phyloP scores from a whole-genome alignment of 2,329 filamentous ascomycete genomes.

The Chaetomium sp. region DNA sequence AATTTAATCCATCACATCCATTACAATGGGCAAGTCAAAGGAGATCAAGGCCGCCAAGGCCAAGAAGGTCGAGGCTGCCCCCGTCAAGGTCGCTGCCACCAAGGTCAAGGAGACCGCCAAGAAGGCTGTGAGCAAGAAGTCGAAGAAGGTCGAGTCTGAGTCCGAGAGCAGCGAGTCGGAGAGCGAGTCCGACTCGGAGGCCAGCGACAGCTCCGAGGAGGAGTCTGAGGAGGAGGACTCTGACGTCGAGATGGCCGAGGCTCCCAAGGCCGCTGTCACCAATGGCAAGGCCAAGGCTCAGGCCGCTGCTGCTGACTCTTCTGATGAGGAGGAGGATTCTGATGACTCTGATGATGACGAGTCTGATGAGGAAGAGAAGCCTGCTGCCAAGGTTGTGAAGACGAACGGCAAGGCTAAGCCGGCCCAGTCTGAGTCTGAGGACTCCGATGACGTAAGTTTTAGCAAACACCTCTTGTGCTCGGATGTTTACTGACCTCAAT shows the following conservation, averaged over 20 bases:
- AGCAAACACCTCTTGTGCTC: neutral
- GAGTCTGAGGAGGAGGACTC: conserved; percentile 26
- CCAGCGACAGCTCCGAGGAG: conserved; percentile 20
- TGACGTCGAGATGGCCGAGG: conserved; percentile 33
- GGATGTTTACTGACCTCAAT: neutral
- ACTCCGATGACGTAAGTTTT: conserved; percentile 20
- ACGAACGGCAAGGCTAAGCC: conserved; percentile 33
- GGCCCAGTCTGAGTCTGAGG: conserved; percentile 13
- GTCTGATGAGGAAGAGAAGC: conserved; percentile 34
- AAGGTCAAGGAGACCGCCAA: conserved; percentile 18
- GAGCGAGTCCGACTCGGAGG: conserved; percentile 22
- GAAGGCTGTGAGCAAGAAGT: conserved; percentile 18
- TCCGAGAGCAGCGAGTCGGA: conserved; percentile 26
- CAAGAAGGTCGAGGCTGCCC: conserved; percentile 47
- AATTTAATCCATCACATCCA: conserved; percentile 17
- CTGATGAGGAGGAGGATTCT: conserved; percentile 32
- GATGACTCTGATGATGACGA: conserved; percentile 31
- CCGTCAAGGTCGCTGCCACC: conserved; percentile 39
- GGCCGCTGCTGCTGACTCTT: conserved; percentile 23
- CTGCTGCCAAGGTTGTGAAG: conserved; percentile 31
- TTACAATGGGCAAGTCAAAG: conserved; percentile 59
- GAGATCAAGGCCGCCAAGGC: conserved; percentile 52
- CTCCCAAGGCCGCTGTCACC: conserved; percentile 28
- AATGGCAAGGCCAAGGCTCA: conserved; percentile 32
- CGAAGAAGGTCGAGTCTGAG: conserved; percentile 30